Evolutionary conservation across 2,329 filamentous ascomycete genomes (phyloP).

Genomic region (Ramichloridium luteum): DNA sequence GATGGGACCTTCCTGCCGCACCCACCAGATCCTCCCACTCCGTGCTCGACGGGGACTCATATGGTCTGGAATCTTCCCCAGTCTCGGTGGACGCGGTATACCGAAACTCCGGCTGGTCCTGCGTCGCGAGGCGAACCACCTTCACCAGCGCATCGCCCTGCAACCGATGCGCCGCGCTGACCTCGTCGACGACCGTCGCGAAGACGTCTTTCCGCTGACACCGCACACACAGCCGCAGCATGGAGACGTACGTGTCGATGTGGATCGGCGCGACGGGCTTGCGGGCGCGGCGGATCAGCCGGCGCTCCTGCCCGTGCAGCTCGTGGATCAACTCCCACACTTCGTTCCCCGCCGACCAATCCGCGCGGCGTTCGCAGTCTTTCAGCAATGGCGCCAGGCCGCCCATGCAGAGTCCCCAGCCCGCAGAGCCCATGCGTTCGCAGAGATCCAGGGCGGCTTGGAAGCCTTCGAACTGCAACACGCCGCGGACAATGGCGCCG

Average conservation of each 20-base stretch:
- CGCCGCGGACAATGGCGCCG: slow-evolving; percentile 29
- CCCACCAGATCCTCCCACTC: too few relatives aligned
- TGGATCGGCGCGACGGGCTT: slow-evolving; percentile 4
- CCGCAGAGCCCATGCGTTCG: slow-evolving; percentile 30
- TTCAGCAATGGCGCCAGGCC: slow-evolving; percentile 29
- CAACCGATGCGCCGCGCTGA: slow-evolving; percentile 4
- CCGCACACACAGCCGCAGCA: slow-evolving; percentile 16
- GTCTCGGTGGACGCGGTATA: too few relatives aligned
- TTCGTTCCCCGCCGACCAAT: slow-evolving; percentile 27
- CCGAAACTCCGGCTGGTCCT: background rate
- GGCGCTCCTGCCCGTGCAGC: slow-evolving; percentile 9
- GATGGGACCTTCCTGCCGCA: too few relatives aligned
- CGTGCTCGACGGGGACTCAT: too few relatives aligned
- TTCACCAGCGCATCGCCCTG: background rate
- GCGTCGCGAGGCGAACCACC: background rate
- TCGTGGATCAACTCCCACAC: slow-evolving; percentile 32
- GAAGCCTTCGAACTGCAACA: slow-evolving; percentile 34
- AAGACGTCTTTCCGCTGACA: slow-evolving; percentile 11
- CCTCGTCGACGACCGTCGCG: slow-evolving; percentile 9
- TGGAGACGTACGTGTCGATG: slow-evolving; percentile 12
- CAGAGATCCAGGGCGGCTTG: slow-evolving; percentile 32
- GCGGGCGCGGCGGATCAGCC: slow-evolving; percentile 7
- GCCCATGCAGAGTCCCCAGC: slow-evolving; percentile 33
- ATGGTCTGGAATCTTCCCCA: too few relatives aligned
- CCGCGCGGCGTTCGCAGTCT: slow-evolving; percentile 28